These are phyloP conservation scores for Aspergillus fischeri DNA, from an alignment of 2,329 filamentous ascomycete genomes.

Conservation along the genomic window DNA sequence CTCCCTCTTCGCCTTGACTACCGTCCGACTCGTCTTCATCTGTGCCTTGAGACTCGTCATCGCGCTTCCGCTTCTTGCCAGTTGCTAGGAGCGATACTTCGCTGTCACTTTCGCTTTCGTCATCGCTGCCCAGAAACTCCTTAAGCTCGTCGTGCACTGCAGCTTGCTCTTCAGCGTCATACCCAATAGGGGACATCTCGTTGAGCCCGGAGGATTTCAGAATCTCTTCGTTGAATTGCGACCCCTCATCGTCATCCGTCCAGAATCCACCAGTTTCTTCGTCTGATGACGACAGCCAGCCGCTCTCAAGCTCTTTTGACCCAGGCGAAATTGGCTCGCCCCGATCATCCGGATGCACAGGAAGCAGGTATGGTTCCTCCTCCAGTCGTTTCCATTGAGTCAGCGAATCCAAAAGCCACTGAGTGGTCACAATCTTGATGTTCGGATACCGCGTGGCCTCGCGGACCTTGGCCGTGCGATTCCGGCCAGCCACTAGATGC, in stretches of 20 bases:
- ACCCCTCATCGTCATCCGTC: conserved; percentile 40
- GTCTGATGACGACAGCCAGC: conserved; percentile 43
- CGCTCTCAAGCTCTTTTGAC: conserved; percentile 44
- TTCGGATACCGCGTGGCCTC: conserved; percentile 73
- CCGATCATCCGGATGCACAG: conserved; percentile 67
- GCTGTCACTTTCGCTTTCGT: conserved; percentile 49
- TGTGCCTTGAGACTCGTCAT: conserved; percentile 20
- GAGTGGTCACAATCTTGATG: conserved; percentile 86
- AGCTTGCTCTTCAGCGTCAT: conserved; percentile 61
- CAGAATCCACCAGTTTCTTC: conserved; percentile 47
- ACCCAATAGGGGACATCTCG: conserved; percentile 50
- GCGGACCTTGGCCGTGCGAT: conserved; percentile 85
- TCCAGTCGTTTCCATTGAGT: conserved; percentile 77
- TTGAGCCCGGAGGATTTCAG: conserved; percentile 48
- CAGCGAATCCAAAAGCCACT: conserved; percentile 84
- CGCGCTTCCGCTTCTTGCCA: conserved; percentile 38
- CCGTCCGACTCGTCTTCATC: conserved; percentile 33
- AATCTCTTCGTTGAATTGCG: conserved; percentile 40
- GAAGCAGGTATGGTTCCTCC: conserved; percentile 72
- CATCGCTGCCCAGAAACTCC: conserved; percentile 60
- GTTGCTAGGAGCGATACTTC: conserved; percentile 32
- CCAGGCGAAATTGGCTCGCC: conserved; percentile 39
- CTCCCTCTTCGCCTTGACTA: conserved; percentile 29
- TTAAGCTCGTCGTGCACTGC: conserved; percentile 67
- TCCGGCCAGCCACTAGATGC: conserved; percentile 52